Evolutionary conservation across 345 rosid species (phyloP).

Genomic region (Gossypium anomalum): DNA sequence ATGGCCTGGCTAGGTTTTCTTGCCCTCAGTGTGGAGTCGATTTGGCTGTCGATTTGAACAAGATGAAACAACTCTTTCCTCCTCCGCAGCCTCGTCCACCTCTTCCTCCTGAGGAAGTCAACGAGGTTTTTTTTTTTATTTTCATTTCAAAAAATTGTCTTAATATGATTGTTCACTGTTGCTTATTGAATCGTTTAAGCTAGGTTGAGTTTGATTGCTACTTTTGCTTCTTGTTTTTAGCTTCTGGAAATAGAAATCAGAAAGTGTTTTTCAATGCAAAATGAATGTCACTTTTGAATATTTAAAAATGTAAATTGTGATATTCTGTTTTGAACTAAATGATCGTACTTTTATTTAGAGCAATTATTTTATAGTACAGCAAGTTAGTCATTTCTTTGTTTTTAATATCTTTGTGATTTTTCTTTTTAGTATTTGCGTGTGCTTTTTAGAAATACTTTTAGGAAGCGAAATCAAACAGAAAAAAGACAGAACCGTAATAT

Average conservation of each 20-base stretch:
- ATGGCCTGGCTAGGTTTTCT: conserved; percentile 71
- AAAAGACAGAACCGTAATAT: background rate
- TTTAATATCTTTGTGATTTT: conserved; percentile 2
- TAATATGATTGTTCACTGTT: background rate
- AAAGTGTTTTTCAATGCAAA: background rate
- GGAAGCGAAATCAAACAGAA: background rate
- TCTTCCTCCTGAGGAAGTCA: conserved; percentile 68
- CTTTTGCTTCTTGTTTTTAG: background rate
- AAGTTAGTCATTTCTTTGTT: background rate
- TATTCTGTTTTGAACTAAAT: background rate
- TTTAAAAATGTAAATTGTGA: background rate
- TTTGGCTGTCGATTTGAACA: conserved; percentile 77
- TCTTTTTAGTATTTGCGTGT: background rate
- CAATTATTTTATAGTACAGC: background rate
- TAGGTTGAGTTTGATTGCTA: background rate
- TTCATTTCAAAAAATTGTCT: background rate
- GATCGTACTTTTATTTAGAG: background rate
- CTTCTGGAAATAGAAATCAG: background rate
- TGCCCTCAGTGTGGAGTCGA: conserved; percentile 92
- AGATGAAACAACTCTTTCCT: conserved; percentile 45
- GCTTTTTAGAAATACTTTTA: background rate
- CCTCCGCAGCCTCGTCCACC: conserved; percentile 35
- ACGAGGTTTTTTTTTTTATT: conserved; percentile 56
- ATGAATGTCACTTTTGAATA: background rate
- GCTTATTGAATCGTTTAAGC: background rate